Evolutionary conservation across 768 basidiomycete genomes (phyloP), one percentile per base, ranked within the genome.

Genomic region (Trametes sanguinea): DNA sequence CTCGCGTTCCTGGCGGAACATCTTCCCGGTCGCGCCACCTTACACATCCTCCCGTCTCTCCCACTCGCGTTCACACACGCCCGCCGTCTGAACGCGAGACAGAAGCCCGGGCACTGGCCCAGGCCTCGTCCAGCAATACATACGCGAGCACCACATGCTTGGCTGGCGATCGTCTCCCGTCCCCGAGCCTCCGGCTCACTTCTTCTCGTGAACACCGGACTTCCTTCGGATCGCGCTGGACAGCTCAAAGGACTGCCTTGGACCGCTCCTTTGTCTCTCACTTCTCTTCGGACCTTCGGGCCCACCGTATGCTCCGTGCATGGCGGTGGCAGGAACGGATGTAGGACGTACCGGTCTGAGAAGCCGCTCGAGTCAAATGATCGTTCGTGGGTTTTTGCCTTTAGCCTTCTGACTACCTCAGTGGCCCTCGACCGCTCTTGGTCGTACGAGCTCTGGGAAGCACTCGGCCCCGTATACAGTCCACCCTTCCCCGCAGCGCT

Each of bases 341-440:
- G 6, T 32, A 29, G 4, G 17, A 14, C 3, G 44, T n/a, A 17
- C 43, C 27, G 29, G 14, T 56, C 43, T 57, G 54, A 54, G 61
- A 62, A 62, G 43, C 43, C 33, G 43, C 48, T 29, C 33, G n/a
- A 62, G 61, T 62, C 61, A 62, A 62, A 37, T 62, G 61, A 62
- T 62, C 42, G 51, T 32, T 16, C 44, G 61, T 53, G 55, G 30
- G 55, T 50, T 32, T 62, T 62, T 62, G 61, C 50, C 61, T 62
- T 62, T 62, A 62, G 45, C 61, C 61, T 62, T 62, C 61, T 57
- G 61, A 62, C 54, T 57, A 46, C 54, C 51, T 50, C 35, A 13
- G 42, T 7, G 27, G 39, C 43, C 48, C 33, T 40, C 55, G 35
- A 39, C 11, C 48, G 48, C 44, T 17, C 53, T 29, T 27, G 17